A percentile compares a stretch with the other conserved stretches of the same genome.
These are phyloP conservation scores for Neurospora sp. DNA, from an alignment of 495 filamentous ascomycete species.

Conservation along the genomic window DNA sequence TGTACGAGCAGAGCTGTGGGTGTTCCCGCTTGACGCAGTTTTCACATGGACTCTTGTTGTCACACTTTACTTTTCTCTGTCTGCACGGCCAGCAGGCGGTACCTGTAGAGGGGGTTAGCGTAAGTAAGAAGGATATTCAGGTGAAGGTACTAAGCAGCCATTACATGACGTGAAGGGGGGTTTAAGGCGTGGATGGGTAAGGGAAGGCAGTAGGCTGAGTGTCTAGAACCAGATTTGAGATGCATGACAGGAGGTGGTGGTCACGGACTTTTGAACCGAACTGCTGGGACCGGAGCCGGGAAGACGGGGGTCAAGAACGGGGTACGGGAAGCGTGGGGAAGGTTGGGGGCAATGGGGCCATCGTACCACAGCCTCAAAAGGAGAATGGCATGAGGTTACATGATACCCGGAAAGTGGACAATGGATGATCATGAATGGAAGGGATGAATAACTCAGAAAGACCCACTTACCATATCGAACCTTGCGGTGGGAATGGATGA, in stretches of 20 bases:
- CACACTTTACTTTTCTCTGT: conserved; percentile 65
- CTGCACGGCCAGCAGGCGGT: conserved; percentile 65
- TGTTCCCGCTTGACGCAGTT: conserved; percentile 66
- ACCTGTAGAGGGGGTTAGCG: conserved; percentile 22
- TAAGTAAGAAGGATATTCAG: conserved; percentile 2
- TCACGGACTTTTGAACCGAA: neutral
- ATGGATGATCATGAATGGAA: neutral
- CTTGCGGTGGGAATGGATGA: conserved; percentile 49
- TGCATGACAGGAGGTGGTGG: neutral
- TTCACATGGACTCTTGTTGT: conserved; percentile 62
- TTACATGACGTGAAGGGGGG: neutral
- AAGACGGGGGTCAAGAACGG: neutral
- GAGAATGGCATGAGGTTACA: neutral
- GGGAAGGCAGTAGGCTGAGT: neutral
- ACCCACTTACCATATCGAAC: conserved; percentile 45
- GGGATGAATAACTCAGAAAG: neutral
- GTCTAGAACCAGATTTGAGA: neutral
- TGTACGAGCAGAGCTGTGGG: conserved; percentile 60
- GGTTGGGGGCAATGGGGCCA: neutral
- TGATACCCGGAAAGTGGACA: neutral
- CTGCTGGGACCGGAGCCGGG: neutral
- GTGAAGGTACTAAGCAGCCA: neutral
- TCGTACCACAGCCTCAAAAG: neutral
- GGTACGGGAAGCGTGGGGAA: neutral
- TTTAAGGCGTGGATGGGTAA: neutral